A percentile compares a stretch with the other conserved stretches of the same genome.
Conservation (phyloP, 257 asterid species). For the Haberlea rhodopensis region DNA sequence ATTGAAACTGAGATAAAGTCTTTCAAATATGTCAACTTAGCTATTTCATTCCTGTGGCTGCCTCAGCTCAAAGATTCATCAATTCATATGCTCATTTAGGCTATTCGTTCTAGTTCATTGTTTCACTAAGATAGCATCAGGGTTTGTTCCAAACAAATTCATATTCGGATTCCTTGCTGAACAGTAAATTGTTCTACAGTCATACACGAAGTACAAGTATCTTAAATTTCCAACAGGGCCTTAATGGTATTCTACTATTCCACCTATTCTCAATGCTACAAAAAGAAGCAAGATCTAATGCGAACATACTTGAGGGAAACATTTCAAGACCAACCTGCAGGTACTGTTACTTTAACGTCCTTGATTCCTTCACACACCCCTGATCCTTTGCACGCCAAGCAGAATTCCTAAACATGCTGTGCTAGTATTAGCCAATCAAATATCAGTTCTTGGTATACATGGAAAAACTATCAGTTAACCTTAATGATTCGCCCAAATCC, state of each 20-base stretch:
- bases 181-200: not conserved
- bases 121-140: not conserved
- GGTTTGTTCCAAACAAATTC: constrained; percentile 5
- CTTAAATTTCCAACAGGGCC: constrained; percentile 3
- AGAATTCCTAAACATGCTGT: constrained; percentile 48
- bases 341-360: constrained; percentile 75
- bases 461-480: constrained; percentile 38
- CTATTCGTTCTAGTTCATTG: not conserved
- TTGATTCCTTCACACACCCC: constrained; percentile 70
- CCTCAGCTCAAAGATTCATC: constrained; percentile 1
- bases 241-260: constrained; percentile 3
- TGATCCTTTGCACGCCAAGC: constrained; percentile 69
- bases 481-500: constrained; percentile 72
- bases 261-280: constrained; percentile 6
- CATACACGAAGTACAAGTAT: not conserved
- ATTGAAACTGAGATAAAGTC: no score
- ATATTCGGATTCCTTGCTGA: not conserved
- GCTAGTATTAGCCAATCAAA: constrained; percentile 10
- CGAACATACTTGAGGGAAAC: constrained; percentile 21
- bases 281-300: constrained; percentile 13
- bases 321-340: constrained; percentile 57
- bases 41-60: not conserved
- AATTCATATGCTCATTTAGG: not conserved
- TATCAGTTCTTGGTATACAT: constrained; percentile 10
- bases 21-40: no score